Evolutionary conservation across 2,329 filamentous ascomycete species (phyloP), one percentile per base, ranked within the genome.

Genomic region (Trichoderma sp.): DNA sequence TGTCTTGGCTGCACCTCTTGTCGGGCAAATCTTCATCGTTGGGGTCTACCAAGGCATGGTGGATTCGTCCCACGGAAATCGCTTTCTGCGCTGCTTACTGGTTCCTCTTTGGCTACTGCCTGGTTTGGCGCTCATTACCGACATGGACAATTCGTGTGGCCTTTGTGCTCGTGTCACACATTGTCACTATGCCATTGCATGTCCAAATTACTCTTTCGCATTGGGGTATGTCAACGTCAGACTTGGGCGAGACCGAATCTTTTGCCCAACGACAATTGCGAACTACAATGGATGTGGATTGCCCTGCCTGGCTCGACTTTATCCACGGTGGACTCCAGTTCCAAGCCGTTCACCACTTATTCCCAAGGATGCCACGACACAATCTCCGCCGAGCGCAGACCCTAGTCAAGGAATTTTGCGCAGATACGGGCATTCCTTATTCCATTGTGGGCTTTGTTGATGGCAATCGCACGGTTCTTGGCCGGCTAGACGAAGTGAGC

Each of bases 241-340:
- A 97, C 77, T 86, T 97, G 14, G 95, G 95, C 0, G 90, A 92
- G 1, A 86, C 91, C 66, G 94, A 97, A 80, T 96, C 93, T 0
- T 97, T 97, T 80, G 90, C 94, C 0, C 94, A 97, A 81, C 93
- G 91, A 80, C 96, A 97, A 91, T 86, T 97, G 60, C 91, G 95
- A 75, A 97, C 94, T 1, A 97, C 94, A 14, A 97, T 97, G 94
- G 94, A 97, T 74, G 90, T 97, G 26, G 93, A 96, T 79, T 97
- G 94, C 78, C 93, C 94, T 0, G 85, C 87, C 14, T 97, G 94
- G 94, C 85, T 97, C 14, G 94, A 97, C 79, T 97, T 94, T 79
- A 88, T 97, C 81, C 94, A 97, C 76, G 94, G 94, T 26, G 94
- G 94, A 4, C 84, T 97, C 73, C 94, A 97, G 80, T 97, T 97